These are phyloP conservation scores for Diaporthe australafricana DNA, from an alignment of 2,329 filamentous ascomycete species.

Conservation along the genomic window DNA sequence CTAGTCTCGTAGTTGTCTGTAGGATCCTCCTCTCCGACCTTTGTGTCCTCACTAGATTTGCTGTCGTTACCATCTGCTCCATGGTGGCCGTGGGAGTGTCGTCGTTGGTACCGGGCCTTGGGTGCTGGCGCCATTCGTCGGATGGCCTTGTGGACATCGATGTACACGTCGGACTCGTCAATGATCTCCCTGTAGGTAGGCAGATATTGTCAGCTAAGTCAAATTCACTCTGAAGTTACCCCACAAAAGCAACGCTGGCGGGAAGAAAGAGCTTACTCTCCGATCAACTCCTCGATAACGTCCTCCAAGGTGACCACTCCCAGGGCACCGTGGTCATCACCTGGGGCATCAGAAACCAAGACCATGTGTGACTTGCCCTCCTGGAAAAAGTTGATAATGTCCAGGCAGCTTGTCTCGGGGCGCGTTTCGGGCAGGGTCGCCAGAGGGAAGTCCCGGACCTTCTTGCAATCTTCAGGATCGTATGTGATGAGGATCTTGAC, in stretches of 20 bases:
- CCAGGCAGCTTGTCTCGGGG: conserved; percentile 94
- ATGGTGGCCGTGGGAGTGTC: conserved; percentile 44
- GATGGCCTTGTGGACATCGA: conserved; percentile 98
- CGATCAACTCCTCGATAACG: conserved; percentile 98
- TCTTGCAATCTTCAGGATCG: conserved; percentile 90
- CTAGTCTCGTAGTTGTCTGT: conserved; percentile 44
- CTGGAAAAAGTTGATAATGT: conserved; percentile 99
- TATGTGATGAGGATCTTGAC: conserved; percentile 99
- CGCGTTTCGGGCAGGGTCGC: conserved; percentile 95
- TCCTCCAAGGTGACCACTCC: conserved; percentile 97
- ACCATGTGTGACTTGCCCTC: conserved; percentile 99
- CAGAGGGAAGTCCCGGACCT: conserved; percentile 89
- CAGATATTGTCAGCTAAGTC: conserved; percentile 42
- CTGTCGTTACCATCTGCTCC: conserved; percentile 40
- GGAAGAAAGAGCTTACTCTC: conserved; percentile 76
- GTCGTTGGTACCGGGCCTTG: conserved; percentile 69
- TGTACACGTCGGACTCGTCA: conserved; percentile 97
- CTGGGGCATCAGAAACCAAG: conserved; percentile 88
- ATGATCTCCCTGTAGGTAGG: conserved; percentile 82
- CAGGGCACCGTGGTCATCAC: conserved; percentile 89
- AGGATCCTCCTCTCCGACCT: conserved; percentile 44
- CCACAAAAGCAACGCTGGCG: background rate
- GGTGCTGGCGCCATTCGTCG: conserved; percentile 88
- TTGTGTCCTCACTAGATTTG: conserved; percentile 42
- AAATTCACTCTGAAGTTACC: background rate